A percentile compares a stretch with the other conserved stretches of the same genome.
Evolutionary conservation across 352 stramenopile genomes (phyloP).

Genomic region (Thalassiosira exigua): DNA sequence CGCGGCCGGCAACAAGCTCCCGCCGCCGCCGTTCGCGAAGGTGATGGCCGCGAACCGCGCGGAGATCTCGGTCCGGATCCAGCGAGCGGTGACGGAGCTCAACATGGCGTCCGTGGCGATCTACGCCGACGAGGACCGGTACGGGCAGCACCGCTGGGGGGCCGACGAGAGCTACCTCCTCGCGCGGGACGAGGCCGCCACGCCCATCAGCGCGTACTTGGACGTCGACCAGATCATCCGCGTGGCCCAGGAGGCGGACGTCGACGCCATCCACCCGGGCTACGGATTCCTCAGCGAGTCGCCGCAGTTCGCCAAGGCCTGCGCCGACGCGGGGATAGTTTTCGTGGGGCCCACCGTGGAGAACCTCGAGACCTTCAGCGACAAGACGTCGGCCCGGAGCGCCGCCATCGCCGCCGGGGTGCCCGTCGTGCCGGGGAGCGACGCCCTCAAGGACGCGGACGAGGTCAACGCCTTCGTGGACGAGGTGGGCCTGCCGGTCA

Average conservation of each 20-base stretch:
- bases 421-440: slow-evolving; percentile 77
- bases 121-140: slow-evolving; percentile 91
- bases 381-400: slow-evolving; percentile 66
- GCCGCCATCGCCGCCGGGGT: slow-evolving; percentile 52
- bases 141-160: slow-evolving; percentile 90
- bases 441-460: slow-evolving; percentile 87
- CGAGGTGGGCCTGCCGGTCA: slow-evolving; percentile 87
- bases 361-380: slow-evolving; percentile 63
- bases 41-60: slow-evolving; percentile 97
- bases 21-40: slow-evolving; percentile 95
- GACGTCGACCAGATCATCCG: slow-evolving; percentile 93
- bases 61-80: slow-evolving; percentile 97
- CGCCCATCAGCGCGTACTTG: slow-evolving; percentile 91
- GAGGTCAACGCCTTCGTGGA: slow-evolving; percentile 91
- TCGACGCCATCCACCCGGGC: slow-evolving; percentile 95
- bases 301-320: slow-evolving; percentile 92
- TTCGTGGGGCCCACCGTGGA: slow-evolving; percentile 98
- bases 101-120: slow-evolving; percentile 75
- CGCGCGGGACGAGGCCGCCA: slow-evolving; percentile 89
- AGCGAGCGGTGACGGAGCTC: slow-evolving; percentile 92
- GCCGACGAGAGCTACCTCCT: slow-evolving; percentile 95
- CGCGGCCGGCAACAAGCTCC: no score
- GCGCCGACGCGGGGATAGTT: slow-evolving; percentile 90
- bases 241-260: slow-evolving; percentile 91
- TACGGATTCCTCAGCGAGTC: slow-evolving; percentile 98